A percentile compares a stretch with the other conserved stretches of the same genome.
Conservation (phyloP, 2,329 filamentous ascomycete species). For the Aspergillus sp. region DNA sequence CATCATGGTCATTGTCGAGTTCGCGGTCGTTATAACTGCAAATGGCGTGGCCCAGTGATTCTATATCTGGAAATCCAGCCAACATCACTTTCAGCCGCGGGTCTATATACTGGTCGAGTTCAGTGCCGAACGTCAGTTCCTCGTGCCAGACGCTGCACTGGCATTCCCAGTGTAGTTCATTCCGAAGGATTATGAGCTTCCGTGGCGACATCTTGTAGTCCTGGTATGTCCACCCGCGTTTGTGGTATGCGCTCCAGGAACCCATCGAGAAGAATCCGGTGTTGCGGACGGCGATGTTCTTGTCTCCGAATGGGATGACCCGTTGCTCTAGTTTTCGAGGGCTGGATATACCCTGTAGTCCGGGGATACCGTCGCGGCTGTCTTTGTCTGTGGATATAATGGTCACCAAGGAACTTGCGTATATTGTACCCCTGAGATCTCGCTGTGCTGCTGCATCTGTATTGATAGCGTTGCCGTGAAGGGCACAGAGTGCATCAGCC, state of each 20-base stretch:
- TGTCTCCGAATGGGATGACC: not conserved
- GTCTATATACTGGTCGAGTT: not conserved
- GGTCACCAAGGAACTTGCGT: not conserved
- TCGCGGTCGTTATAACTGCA: not conserved
- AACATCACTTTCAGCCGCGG: not conserved
- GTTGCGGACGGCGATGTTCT: not conserved
- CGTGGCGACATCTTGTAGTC: not conserved
- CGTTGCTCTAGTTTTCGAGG: not conserved
- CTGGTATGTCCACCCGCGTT: not conserved
- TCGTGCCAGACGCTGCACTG: not conserved
- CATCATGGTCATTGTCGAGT: not conserved
- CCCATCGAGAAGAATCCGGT: not conserved
- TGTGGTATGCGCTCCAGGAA: not conserved
- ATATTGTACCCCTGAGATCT: not conserved
- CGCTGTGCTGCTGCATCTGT: not conserved
- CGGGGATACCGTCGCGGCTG: not conserved
- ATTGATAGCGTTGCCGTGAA: too few relatives aligned
- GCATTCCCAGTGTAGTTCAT: not conserved
- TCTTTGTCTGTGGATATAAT: not conserved
- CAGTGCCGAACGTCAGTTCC: not conserved
- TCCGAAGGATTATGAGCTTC: not conserved
- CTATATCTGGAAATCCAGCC: not conserved
- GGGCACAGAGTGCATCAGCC: not conserved
- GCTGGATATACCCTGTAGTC: not conserved
- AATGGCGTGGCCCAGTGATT: not conserved